Percentiles rank a stretch among this genome's conserved stretches.
Conservation (phyloP, 2,329 filamentous ascomycete genomes). For the Orbilia javanica region DNA sequence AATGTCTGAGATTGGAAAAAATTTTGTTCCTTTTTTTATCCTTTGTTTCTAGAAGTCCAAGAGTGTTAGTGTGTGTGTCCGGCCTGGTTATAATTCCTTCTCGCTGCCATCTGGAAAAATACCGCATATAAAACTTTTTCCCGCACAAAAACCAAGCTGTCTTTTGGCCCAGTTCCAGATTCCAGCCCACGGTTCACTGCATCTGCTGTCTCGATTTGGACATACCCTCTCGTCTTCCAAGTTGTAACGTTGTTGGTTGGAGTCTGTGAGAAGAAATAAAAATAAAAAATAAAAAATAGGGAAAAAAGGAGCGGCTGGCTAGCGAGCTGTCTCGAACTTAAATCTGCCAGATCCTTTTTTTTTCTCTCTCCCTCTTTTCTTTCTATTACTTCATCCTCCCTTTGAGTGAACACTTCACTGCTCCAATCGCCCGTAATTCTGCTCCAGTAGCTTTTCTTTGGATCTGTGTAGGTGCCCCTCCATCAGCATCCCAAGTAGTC, state of each 20-base stretch:
- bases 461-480: slow-evolving; percentile 36
- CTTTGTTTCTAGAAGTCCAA: slow-evolving; percentile 28
- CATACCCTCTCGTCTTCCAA: slow-evolving; percentile 34
- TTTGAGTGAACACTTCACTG: slow-evolving; percentile 16
- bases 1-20: slow-evolving; percentile 21
- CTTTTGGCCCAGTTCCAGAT: background rate
- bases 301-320: slow-evolving; percentile 29
- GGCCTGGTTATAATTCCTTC: slow-evolving; percentile 28
- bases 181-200: slow-evolving; percentile 41
- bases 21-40: slow-evolving; percentile 27
- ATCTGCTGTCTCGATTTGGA: slow-evolving; percentile 34
- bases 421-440: slow-evolving; percentile 19
- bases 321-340: slow-evolving; percentile 51
- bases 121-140: slow-evolving; percentile 59
- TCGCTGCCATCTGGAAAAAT: slow-evolving; percentile 44
- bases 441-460: slow-evolving; percentile 26
- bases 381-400: background rate
- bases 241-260: slow-evolving; percentile 31
- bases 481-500: background rate
- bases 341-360: slow-evolving; percentile 30
- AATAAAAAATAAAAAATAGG: slow-evolving; percentile 9
- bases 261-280: slow-evolving; percentile 39
- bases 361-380: background rate
- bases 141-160: slow-evolving; percentile 40
- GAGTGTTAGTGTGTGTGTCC: slow-evolving; percentile 26